These are phyloP conservation scores for Podospora anserina DNA, from an alignment of 495 filamentous ascomycete species.

Conservation along the genomic window DNA sequence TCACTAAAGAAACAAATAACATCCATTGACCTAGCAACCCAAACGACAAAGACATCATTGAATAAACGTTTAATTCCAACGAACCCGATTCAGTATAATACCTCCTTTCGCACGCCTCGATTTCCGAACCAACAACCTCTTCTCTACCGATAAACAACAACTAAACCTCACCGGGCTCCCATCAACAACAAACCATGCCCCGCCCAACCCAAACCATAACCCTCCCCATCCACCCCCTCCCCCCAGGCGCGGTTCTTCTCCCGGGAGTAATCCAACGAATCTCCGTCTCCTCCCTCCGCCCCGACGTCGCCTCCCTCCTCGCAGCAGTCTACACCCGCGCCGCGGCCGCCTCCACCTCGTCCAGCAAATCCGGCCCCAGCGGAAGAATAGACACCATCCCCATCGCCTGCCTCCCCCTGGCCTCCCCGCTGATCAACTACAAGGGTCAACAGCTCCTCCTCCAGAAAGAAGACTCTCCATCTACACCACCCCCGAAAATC, in stretches of 20 bases:
- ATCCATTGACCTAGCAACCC: not conserved
- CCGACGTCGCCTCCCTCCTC: conserved; percentile 79
- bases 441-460: conserved; percentile 69
- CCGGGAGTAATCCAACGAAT: conserved; percentile 77
- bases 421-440: conserved; percentile 62
- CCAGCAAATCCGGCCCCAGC: conserved; percentile 39
- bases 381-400: conserved; percentile 60
- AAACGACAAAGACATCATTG: not conserved
- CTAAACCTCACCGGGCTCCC: not conserved
- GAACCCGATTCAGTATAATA: not conserved
- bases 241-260: conserved; percentile 70
- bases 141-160: not conserved
- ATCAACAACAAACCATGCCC: conserved; percentile 8
- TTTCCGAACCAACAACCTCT: not conserved
- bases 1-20: not conserved
- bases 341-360: conserved; percentile 56
- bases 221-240: conserved; percentile 72
- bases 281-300: conserved; percentile 65
- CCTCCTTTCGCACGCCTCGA: not conserved
- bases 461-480: conserved; percentile 44
- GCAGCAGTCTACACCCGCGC: conserved; percentile 69
- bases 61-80: not conserved
- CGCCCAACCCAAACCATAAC: conserved; percentile 36
- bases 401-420: conserved; percentile 78
- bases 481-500: conserved; percentile 36